phyloP scores from a whole-genome alignment of 1,284 basidiomycete genomes.

The Salmacisia buchloeana region DNA sequence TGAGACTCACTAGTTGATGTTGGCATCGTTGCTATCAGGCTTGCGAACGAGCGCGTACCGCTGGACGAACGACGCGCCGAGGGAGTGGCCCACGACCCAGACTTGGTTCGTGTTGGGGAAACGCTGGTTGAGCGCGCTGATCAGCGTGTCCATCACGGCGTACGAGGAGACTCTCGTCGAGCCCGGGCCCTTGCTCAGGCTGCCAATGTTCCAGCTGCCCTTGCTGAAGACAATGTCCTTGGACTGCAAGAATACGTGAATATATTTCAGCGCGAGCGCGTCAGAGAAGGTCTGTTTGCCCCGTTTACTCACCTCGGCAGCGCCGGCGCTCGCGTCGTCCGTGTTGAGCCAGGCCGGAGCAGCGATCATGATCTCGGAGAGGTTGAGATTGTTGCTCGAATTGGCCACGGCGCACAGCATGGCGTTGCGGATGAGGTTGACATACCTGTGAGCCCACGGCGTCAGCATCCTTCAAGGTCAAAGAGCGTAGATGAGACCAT shows the following conservation, averaged over 20 bases:
- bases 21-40: constrained; percentile 6
- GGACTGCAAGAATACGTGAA: not conserved
- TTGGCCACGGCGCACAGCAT: constrained; percentile 31
- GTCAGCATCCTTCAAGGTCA: not conserved
- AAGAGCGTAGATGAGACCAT: too few species aligned
- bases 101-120: constrained; percentile 11
- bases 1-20: constrained; percentile 10
- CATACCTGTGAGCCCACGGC: constrained; percentile 12
- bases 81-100: constrained; percentile 8
- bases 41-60: constrained; percentile 8
- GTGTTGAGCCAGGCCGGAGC: constrained; percentile 35
- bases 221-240: constrained; percentile 9
- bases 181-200: not conserved
- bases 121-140: not conserved
- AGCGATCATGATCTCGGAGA: constrained; percentile 34
- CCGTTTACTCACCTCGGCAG: constrained; percentile 9
- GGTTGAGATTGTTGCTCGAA: constrained; percentile 23
- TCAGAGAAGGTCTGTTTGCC: not conserved
- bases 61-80: constrained; percentile 3
- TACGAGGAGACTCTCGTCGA: not conserved
- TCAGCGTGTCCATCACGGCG: constrained; percentile 8
- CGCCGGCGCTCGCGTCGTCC: constrained; percentile 25
- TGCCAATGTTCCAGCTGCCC: constrained; percentile 5
- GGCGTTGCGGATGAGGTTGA: constrained; percentile 36
- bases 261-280: not conserved